These are phyloP conservation scores for Coffea humblotiana DNA, from an alignment of 305 asterid species.

Conservation along the genomic window DNA sequence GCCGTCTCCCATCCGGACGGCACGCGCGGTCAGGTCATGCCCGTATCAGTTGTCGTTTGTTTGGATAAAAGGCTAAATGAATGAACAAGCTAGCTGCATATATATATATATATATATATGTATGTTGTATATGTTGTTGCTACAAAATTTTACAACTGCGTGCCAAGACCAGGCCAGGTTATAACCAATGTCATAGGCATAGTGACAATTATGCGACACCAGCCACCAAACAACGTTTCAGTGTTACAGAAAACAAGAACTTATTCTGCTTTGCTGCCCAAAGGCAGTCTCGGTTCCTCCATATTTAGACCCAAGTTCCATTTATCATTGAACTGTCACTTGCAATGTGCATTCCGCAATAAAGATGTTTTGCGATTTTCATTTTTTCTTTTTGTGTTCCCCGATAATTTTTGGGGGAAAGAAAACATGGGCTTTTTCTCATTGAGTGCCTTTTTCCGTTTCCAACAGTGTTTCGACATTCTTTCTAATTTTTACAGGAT, in stretches of 20 bases:
- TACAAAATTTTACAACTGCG: neutral
- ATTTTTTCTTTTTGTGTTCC: conserved; percentile 1
- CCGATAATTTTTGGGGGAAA: neutral
- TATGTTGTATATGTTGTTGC: conserved; percentile 1
- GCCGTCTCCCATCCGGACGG: conserved; percentile 64
- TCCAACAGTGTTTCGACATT: conserved; percentile 9
- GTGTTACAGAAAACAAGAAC: conserved; percentile 9
- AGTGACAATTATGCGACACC: neutral
- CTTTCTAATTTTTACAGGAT: neutral
- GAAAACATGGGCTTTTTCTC: neutral
- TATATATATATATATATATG: neutral
- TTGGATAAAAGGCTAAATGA: neutral
- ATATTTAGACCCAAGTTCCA: conserved; percentile 23
- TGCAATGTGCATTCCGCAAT: conserved; percentile 7
- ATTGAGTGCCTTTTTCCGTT: neutral
- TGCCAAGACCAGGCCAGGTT: neutral
- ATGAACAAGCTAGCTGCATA: too few species aligned
- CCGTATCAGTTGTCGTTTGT: conserved; percentile 15
- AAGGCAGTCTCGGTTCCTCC: conserved; percentile 7
- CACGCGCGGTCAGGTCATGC: conserved; percentile 77
- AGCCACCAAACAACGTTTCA: conserved; percentile 2
- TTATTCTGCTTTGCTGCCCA: neutral
- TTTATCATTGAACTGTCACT: conserved; percentile 32
- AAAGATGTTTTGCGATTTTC: neutral
- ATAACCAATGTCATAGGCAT: neutral